Conservation (phyloP, 495 filamentous ascomycete genomes). For the Penicillium manginii region DNA sequence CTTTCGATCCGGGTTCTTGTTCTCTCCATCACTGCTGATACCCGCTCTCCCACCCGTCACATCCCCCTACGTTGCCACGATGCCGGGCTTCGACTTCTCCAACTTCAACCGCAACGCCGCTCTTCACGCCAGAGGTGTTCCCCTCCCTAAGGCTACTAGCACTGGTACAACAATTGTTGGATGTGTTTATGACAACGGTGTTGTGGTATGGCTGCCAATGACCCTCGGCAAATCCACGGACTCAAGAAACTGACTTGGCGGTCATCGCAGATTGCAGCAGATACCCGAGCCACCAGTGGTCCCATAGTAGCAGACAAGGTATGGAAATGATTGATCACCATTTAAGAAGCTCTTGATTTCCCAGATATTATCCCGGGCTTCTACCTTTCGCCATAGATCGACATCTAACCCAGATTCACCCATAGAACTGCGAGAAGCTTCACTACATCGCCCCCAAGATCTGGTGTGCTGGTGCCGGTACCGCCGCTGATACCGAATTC, state of each 20-base stretch:
- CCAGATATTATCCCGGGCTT: not conserved
- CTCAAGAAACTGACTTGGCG: slow-evolving; percentile 20
- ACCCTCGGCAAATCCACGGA: not conserved
- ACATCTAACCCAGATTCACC: not conserved
- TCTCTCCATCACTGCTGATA: slow-evolving; percentile 3
- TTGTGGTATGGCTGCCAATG: slow-evolving; percentile 67
- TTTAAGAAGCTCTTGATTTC: not conserved
- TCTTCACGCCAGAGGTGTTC: slow-evolving; percentile 89
- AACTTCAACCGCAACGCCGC: slow-evolving; percentile 98
- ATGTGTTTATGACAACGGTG: slow-evolving; percentile 94
- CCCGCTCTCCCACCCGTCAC: slow-evolving; percentile 7
- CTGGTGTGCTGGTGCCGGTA: slow-evolving; percentile 99
- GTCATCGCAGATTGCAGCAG: slow-evolving; percentile 78
- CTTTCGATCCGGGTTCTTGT: not conserved
- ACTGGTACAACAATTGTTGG: slow-evolving; percentile 99
- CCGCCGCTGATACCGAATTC: slow-evolving; percentile 98
- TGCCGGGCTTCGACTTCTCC: slow-evolving; percentile 99
- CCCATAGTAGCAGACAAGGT: slow-evolving; percentile 99
- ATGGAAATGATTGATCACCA: slow-evolving; percentile 16
- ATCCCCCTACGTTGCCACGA: slow-evolving; percentile 51
- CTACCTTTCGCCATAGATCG: not conserved
- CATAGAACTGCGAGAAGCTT: slow-evolving; percentile 96
- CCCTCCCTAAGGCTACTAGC: slow-evolving; percentile 95
- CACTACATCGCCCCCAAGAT: slow-evolving; percentile 99
- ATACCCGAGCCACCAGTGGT: slow-evolving; percentile 96